Evolutionary conservation across 345 rosid species (phyloP).

Genomic region (Linum lewisii): DNA sequence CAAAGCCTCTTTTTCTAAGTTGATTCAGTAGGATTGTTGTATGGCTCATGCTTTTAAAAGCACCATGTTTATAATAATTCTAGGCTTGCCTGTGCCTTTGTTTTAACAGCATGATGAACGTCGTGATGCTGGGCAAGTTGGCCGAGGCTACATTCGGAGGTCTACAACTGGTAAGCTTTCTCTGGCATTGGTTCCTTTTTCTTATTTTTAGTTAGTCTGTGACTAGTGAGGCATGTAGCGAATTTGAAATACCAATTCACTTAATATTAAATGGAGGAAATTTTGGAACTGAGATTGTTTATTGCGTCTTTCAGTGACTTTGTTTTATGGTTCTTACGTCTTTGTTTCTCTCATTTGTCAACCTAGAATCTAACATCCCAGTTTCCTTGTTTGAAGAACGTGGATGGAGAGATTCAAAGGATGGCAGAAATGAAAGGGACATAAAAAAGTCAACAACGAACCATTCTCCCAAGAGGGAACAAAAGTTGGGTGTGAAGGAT

Average conservation of each 20-base stretch:
- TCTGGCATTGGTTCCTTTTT: not conserved
- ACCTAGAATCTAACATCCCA: not conserved
- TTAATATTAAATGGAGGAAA: too few species aligned
- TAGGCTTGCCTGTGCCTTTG: slow-evolving; percentile 77
- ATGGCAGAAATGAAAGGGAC: slow-evolving; percentile 28
- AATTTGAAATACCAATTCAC: too few species aligned
- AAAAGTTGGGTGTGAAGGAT: slow-evolving; percentile 31
- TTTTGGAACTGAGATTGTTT: too few species aligned
- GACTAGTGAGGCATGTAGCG: too few species aligned
- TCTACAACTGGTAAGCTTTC: slow-evolving; percentile 43
- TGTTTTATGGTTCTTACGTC: not conserved
- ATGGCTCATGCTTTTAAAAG: slow-evolving; percentile 37
- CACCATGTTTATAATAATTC: slow-evolving; percentile 53
- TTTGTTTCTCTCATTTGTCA: not conserved
- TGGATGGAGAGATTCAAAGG: slow-evolving; percentile 51
- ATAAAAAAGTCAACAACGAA: slow-evolving; percentile 25
- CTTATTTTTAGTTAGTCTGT: not conserved
- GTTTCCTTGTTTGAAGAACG: slow-evolving; percentile 36
- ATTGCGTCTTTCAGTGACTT: too few species aligned
- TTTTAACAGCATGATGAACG: slow-evolving; percentile 88
- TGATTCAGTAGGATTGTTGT: slow-evolving; percentile 48
- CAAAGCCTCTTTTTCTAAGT: slow-evolving; percentile 36
- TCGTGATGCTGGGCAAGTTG: slow-evolving; percentile 49
- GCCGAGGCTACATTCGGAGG: slow-evolving; percentile 44
- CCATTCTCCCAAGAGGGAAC: slow-evolving; percentile 42